phyloP scores from a whole-genome alignment of 2,329 filamentous ascomycete genomes.

The Emericellopsis atlantica region DNA sequence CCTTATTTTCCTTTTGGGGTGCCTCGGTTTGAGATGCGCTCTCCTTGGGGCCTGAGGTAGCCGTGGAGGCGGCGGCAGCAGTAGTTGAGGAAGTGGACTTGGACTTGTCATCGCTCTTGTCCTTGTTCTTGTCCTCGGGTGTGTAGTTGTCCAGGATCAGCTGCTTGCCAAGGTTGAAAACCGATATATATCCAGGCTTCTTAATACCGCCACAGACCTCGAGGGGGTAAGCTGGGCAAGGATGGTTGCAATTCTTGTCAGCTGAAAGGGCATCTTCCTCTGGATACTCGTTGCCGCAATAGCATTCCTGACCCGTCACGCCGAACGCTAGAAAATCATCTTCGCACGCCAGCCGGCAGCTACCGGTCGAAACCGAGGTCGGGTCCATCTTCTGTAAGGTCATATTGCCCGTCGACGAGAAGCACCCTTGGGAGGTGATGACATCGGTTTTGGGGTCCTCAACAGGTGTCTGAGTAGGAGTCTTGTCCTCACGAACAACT shows the following conservation, averaged over 20 bases:
- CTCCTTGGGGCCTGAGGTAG: constrained; percentile 1
- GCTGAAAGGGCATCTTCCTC: constrained; percentile 34
- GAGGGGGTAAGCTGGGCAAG: constrained; percentile 49
- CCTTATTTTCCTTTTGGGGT: constrained; percentile 4
- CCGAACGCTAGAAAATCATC: constrained; percentile 43
- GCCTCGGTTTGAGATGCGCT: constrained; percentile 9
- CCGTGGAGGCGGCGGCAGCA: constrained; percentile 12
- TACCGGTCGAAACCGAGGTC: constrained; percentile 20
- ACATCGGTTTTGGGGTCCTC: constrained; percentile 20
- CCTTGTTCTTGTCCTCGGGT: constrained; percentile 7
- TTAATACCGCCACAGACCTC: constrained; percentile 45
- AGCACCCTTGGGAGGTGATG: constrained; percentile 38
- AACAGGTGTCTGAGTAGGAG: constrained; percentile 19
- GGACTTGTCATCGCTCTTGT: not conserved
- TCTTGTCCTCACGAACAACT: constrained; percentile 1
- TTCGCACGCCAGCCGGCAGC: constrained; percentile 26
- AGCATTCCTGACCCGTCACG: constrained; percentile 48
- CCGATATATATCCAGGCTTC: constrained; percentile 19
- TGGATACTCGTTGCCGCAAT: constrained; percentile 61
- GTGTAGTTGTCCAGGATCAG: constrained; percentile 22
- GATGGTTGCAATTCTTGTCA: constrained; percentile 44
- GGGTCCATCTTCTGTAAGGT: constrained; percentile 10
- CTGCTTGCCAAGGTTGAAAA: constrained; percentile 37
- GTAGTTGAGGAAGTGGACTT: constrained; percentile 10
- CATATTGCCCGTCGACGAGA: constrained; percentile 26